phyloP scores from a whole-genome alignment of 1,284 basidiomycete species.

The Ustilago loliicola region DNA sequence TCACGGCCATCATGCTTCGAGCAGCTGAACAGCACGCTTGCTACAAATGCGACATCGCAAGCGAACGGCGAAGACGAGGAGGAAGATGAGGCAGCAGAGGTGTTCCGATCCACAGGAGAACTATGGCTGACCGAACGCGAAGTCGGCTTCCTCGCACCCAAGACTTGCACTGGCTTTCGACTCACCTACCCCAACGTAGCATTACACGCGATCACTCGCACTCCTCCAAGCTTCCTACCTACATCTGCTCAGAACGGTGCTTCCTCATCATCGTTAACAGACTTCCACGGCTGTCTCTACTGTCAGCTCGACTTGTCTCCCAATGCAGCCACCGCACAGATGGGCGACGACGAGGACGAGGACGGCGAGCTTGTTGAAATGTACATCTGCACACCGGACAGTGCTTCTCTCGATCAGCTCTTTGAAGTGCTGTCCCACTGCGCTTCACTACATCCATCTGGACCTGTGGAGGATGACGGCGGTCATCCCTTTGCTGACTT shows the following conservation, averaged over 20 bases:
- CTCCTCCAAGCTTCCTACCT: slow-evolving; percentile 52
- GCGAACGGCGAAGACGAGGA: not conserved
- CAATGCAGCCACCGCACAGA: slow-evolving; percentile 34
- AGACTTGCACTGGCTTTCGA: slow-evolving; percentile 48
- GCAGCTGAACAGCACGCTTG: not conserved
- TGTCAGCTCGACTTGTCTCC: slow-evolving; percentile 66
- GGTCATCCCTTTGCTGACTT: slow-evolving; percentile 64
- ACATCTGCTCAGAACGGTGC: not conserved
- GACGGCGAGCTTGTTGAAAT: slow-evolving; percentile 55
- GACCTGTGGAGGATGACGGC: slow-evolving; percentile 74
- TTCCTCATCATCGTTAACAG: slow-evolving; percentile 9
- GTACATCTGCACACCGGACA: slow-evolving; percentile 57
- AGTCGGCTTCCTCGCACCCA: slow-evolving; percentile 53
- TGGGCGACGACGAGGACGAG: slow-evolving; percentile 56
- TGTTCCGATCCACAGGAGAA: slow-evolving; percentile 29
- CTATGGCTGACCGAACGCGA: slow-evolving; percentile 60
- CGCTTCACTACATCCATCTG: slow-evolving; percentile 85
- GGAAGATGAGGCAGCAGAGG: slow-evolving; percentile 23
- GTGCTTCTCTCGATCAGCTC: slow-evolving; percentile 80
- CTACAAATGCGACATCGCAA: not conserved
- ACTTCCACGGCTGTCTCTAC: slow-evolving; percentile 59
- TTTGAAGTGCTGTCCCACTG: slow-evolving; percentile 90
- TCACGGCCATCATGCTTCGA: slow-evolving; percentile 41
- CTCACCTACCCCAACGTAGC: slow-evolving; percentile 61
- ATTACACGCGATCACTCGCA: slow-evolving; percentile 65